Evolutionary conservation across 371 early-diverging fungal genomes (phyloP).

Genomic region (Mucor racemosus): DNA sequence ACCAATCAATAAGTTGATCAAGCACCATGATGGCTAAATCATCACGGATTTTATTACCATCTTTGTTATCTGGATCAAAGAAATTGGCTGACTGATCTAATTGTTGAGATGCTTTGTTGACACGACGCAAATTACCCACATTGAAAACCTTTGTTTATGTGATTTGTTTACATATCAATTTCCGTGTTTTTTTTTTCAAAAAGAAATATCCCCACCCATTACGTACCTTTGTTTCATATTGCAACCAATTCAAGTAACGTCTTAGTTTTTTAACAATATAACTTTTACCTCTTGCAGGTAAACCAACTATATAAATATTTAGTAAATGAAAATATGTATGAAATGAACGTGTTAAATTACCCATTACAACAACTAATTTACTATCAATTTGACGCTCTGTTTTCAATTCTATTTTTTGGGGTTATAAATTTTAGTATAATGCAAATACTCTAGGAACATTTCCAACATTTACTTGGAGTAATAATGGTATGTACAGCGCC

Average conservation of each 20-base stretch:
- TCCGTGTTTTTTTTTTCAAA: not conserved
- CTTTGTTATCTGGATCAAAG: constrained; percentile 80
- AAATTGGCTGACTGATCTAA: constrained; percentile 64
- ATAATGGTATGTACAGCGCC: constrained; percentile 40
- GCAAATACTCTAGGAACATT: too few species aligned
- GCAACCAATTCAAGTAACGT: constrained; percentile 75
- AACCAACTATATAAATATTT: constrained; percentile 59
- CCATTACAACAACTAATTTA: constrained; percentile 70
- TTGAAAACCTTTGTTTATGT: constrained; percentile 71
- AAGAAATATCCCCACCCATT: not conserved
- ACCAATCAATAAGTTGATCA: constrained; percentile 82
- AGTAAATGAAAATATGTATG: not conserved
- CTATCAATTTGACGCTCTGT: constrained; percentile 46
- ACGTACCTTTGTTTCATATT: constrained; percentile 68
- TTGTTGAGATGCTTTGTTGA: constrained; percentile 44
- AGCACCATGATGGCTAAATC: constrained; percentile 77
- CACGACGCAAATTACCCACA: constrained; percentile 85
- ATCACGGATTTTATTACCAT: constrained; percentile 73
- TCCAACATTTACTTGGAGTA: constrained; percentile 29
- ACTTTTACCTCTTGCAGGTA: constrained; percentile 90
- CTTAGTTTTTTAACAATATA: constrained; percentile 88
- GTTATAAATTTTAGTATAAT: too few species aligned
- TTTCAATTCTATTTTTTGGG: constrained; percentile 11
- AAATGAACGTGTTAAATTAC: constrained; percentile 37
- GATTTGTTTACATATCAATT: too few species aligned